phyloP scores from a whole-genome alignment of 1,139 yeast species.

The Nakaseomyces bracarensis region DNA sequence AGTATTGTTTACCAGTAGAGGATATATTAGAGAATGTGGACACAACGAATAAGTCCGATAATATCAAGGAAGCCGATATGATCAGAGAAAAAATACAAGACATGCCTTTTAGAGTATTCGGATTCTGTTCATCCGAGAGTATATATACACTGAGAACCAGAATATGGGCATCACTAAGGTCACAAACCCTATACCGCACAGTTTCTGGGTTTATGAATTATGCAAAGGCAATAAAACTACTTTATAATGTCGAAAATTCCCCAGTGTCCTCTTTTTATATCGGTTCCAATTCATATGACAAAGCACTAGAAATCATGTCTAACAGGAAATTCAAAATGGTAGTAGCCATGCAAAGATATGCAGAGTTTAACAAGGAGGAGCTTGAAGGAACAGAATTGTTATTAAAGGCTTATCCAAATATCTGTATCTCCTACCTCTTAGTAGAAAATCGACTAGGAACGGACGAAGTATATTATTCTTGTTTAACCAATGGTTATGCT shows the following conservation, averaged over 20 bases:
- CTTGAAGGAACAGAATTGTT: constrained; percentile 47
- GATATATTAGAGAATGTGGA: neutral
- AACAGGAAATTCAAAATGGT: constrained; percentile 57
- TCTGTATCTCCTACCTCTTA: constrained; percentile 53
- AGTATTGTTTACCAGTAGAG: neutral
- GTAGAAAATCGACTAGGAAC: constrained; percentile 31
- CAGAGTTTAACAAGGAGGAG: constrained; percentile 45
- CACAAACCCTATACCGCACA: constrained; percentile 73
- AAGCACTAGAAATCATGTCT: constrained; percentile 45
- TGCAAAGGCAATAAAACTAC: constrained; percentile 54
- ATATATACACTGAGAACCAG: constrained; percentile 60
- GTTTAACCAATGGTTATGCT: constrained; percentile 49
- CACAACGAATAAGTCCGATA: constrained; percentile 1
- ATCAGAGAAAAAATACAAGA: constrained; percentile 42
- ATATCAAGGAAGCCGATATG: constrained; percentile 26
- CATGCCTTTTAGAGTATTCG: constrained; percentile 62
- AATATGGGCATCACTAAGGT: constrained; percentile 72
- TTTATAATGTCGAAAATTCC: constrained; percentile 57
- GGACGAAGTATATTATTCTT: constrained; percentile 46
- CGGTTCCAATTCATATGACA: constrained; percentile 21
- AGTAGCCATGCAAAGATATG: constrained; percentile 63
- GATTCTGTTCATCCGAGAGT: constrained; percentile 57
- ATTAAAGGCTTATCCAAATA: constrained; percentile 52
- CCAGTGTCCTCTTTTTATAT: constrained; percentile 29
- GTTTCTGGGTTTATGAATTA: constrained; percentile 71